These are phyloP conservation scores for Celoporthe dispersa DNA, from an alignment of 2,329 filamentous ascomycete species.

Conservation along the genomic window DNA sequence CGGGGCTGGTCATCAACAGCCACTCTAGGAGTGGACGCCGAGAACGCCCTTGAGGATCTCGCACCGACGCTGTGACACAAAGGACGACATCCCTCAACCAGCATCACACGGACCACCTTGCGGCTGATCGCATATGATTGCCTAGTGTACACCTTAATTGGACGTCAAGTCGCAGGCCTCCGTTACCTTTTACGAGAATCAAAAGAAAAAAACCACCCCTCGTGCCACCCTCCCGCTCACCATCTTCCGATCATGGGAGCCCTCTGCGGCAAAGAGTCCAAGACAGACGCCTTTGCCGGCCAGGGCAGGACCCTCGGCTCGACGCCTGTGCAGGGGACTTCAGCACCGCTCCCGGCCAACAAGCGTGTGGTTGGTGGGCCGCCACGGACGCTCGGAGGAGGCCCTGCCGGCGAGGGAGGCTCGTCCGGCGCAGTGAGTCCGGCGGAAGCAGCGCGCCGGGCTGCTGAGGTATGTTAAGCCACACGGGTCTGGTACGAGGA, in stretches of 20 bases:
- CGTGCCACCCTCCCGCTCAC: background rate
- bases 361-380: constrained; percentile 53
- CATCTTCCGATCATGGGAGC: constrained; percentile 70
- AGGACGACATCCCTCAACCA: background rate
- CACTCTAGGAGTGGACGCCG: background rate
- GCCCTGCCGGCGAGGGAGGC: constrained; percentile 42
- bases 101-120: background rate
- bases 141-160: constrained; percentile 2
- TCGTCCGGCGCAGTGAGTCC: constrained; percentile 33
- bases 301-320: constrained; percentile 75
- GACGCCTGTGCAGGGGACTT: constrained; percentile 51
- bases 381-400: constrained; percentile 66
- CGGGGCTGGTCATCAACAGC: constrained; percentile 4
- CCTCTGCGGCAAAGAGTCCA: constrained; percentile 74
- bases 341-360: constrained; percentile 54
- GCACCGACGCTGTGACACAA: background rate
- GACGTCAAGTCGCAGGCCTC: background rate
- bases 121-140: background rate
- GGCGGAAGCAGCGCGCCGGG: constrained; percentile 64
- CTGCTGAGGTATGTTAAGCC: constrained; percentile 70
- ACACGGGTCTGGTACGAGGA: background rate
- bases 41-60: background rate
- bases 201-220: background rate
- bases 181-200: background rate
- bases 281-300: constrained; percentile 67